phyloP scores from a whole-genome alignment of 192 early-diverging fungal species.

The Coemansia sp. region DNA sequence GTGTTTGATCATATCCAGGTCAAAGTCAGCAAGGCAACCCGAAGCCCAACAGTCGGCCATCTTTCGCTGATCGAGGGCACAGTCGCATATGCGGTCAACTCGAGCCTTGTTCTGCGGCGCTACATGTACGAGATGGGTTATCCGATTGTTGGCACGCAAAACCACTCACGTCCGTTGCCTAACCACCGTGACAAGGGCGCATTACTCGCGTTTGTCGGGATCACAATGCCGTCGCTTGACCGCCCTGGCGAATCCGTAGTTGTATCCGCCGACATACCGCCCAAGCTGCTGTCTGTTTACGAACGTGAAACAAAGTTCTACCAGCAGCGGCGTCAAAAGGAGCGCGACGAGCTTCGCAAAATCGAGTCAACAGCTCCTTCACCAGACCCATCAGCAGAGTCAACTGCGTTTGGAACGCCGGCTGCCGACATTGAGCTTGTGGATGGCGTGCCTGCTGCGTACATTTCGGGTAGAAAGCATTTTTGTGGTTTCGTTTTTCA shows the following conservation, averaged over 20 bases:
- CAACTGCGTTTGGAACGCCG: constrained; percentile 5
- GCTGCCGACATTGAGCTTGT: constrained; percentile 45
- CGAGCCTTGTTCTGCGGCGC: constrained; percentile 54
- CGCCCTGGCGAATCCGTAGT: constrained; percentile 4
- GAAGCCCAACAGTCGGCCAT: constrained; percentile 25
- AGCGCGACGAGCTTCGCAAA: constrained; percentile 47
- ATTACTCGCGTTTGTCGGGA: constrained; percentile 39
- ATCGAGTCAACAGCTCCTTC: no score
- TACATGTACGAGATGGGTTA: constrained; percentile 46
- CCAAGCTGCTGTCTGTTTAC: constrained; percentile 57
- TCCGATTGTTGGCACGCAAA: constrained; percentile 60
- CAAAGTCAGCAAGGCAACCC: constrained; percentile 2
- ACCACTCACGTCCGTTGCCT: constrained; percentile 52
- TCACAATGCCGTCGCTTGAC: constrained; percentile 50
- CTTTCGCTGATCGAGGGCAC: constrained; percentile 25
- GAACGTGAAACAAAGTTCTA: constrained; percentile 59
- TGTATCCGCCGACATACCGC: constrained; percentile 43
- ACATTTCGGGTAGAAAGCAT: constrained; percentile 44
- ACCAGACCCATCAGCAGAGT: no score
- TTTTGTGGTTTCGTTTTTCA: constrained; percentile 59
- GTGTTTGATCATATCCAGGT: constrained; percentile 18
- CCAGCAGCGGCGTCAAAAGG: constrained; percentile 32
- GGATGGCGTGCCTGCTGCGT: constrained; percentile 41
- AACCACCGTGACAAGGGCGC: constrained; percentile 62
- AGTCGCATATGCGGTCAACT: constrained; percentile 19